Base-by-base conservation (phyloP, 345 rosid species). In the Populus euphratica region DNA sequence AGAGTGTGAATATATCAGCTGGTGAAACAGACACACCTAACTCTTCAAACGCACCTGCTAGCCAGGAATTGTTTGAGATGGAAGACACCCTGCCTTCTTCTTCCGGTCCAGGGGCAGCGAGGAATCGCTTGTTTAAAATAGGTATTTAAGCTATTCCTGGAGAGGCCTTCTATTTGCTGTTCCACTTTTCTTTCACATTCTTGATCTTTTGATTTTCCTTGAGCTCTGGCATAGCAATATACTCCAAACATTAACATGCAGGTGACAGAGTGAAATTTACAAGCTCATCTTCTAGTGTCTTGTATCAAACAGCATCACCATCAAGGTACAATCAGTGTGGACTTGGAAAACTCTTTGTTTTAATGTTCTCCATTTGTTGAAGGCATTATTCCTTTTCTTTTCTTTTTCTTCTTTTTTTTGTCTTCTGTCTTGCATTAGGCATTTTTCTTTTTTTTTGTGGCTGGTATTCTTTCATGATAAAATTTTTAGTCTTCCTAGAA, bases 201-300 rank as follows among this genome's bases (percentile, higher is more conserved):
- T 63, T 36, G 70, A 75, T 23, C 38, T 66, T 17, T 23, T 36
- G 14, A 14, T 14, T 69, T 68, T 36, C 81, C 52, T 66, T 70
- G 80, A 76, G 73, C 78, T 79, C 78, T 76, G 21, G 68, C 21
- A 27, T 29, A 20, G 59, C 62, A 78, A 63, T 72, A 27, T 59
- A 67, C 69, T 25, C 17, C 23, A 50, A 72, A 23, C 44, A 29
- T 76, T 75, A 64, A 78, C 69, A 74, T 84, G 82, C 85, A 94
- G 98, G 95, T 75, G 97, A 94, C 83, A 85, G 89, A 84, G 95
- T 94, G 78, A 86, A 84, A 79, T 94, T 84, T 84, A 47, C 77
- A 29, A 86, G 83, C 47, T 76, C 86, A 25, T 74, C 88, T 81
- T 82, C 88, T 72, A 78, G 89, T 78, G 86, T 85, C 81, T 73